phyloP scores from a whole-genome alignment of 2,329 filamentous ascomycete species.

The Aspergillus clavatus region DNA sequence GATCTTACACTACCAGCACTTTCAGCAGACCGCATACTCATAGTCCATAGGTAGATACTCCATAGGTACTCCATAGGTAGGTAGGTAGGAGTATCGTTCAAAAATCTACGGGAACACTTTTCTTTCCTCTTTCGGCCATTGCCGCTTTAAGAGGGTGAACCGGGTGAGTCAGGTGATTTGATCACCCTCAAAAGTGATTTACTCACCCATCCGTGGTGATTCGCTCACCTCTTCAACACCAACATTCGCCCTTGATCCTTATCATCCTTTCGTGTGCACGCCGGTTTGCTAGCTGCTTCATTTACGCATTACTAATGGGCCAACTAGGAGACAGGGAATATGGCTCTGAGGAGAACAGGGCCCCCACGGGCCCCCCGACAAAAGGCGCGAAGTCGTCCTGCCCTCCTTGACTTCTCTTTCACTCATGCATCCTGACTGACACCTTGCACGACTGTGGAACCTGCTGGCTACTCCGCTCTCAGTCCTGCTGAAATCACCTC shows the following conservation, averaged over 20 bases:
- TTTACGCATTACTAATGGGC: conserved; percentile 3
- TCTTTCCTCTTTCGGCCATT: conserved; percentile 4
- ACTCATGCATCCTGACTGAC: conserved; percentile 3
- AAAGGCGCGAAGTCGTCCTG: conserved; percentile 1
- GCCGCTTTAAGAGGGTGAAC: conserved; percentile 12
- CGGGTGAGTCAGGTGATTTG: conserved; percentile 10
- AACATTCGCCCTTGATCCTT: not conserved
- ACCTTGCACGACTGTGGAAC: not conserved
- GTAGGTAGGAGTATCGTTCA: not conserved
- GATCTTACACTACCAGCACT: too few species aligned
- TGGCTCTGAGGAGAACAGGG: not conserved
- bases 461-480: not conserved
- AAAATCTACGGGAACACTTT: not conserved
- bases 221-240: conserved; percentile 1
- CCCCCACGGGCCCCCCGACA: not conserved
- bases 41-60: conserved; percentile 3
- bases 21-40: too few species aligned
- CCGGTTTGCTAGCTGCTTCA: conserved; percentile 8
- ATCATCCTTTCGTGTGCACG: conserved; percentile 7
- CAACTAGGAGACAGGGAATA: not conserved
- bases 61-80: not conserved
- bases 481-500: not conserved
- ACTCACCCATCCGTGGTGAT: conserved; percentile 1
- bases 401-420: conserved; percentile 1
- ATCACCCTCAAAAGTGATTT: conserved; percentile 7